Conservation (phyloP, 768 basidiomycete genomes). For the Trametes gibbosa region DNA sequence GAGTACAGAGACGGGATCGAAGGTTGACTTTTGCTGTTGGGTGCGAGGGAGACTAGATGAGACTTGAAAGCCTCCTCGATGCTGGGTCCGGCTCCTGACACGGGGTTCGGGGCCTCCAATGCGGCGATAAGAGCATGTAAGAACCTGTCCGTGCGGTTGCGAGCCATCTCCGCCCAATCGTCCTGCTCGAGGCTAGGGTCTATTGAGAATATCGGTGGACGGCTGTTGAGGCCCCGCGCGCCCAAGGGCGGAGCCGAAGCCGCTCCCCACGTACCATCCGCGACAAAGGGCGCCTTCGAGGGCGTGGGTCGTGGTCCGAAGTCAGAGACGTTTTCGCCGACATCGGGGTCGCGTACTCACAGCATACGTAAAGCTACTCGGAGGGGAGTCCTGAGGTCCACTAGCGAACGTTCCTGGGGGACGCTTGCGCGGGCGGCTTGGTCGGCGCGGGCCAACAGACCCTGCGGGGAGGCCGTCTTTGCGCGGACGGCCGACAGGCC, state of each 20-base stretch:
- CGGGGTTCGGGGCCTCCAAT: constrained; percentile 61
- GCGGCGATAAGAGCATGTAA: constrained; percentile 54
- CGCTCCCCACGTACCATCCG: constrained; percentile 15
- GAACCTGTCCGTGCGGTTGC: constrained; percentile 55
- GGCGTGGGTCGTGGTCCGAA: background rate
- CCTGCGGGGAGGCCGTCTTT: constrained; percentile 83
- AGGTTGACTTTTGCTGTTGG: constrained; percentile 41
- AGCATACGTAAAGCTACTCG: constrained; percentile 10
- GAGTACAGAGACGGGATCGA: constrained; percentile 71
- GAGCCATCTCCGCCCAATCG: constrained; percentile 63
- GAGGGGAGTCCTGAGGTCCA: constrained; percentile 7
- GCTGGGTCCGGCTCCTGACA: constrained; percentile 56
- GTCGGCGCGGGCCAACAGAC: constrained; percentile 49
- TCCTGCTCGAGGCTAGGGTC: constrained; percentile 56
- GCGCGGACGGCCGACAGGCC: constrained; percentile 77
- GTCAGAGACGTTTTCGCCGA: background rate
- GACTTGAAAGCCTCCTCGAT: constrained; percentile 80
- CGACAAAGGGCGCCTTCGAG: constrained; percentile 10
- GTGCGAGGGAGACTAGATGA: constrained; percentile 64
- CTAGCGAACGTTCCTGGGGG: constrained; percentile 34
- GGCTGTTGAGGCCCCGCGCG: constrained; percentile 17
- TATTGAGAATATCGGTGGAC: constrained; percentile 31
- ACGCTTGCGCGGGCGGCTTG: constrained; percentile 39
- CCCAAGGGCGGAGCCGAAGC: constrained; percentile 26
- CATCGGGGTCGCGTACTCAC: constrained; percentile 10